A percentile compares a stretch with the other conserved stretches of the same genome.
Evolutionary conservation across 2,329 filamentous ascomycete species (phyloP).

Genomic region (Pseudogymnoascus sp.): DNA sequence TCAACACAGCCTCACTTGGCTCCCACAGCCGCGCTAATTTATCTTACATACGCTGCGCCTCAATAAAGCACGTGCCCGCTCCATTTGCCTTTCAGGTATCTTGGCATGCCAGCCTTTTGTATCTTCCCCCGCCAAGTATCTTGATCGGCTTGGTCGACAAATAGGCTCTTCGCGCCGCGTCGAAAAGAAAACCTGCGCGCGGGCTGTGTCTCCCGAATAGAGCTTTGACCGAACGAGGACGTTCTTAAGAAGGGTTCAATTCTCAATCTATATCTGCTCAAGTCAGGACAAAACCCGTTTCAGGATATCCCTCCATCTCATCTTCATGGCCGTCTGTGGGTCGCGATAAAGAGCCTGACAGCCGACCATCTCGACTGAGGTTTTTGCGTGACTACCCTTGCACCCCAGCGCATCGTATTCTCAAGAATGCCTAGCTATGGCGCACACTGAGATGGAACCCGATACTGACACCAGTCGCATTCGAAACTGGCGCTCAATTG

Average conservation of each 20-base stretch:
- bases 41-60: not conserved
- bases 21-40: not conserved
- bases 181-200: not conserved
- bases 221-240: not conserved
- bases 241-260: not conserved
- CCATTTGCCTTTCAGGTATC: not conserved
- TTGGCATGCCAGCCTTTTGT: not conserved
- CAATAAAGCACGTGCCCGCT: not conserved
- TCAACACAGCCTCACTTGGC: not conserved
- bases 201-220: not conserved
- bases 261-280: not conserved
- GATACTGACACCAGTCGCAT: constrained; percentile 48
- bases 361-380: not conserved
- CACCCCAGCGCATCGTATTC: not conserved
- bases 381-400: not conserved
- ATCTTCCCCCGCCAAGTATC: not conserved
- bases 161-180: not conserved
- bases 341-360: not conserved
- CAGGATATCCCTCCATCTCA: not conserved
- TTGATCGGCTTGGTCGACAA: not conserved
- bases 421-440: not conserved
- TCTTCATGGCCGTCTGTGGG: not conserved
- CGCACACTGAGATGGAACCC: constrained; percentile 19
- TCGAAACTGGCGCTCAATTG: constrained; percentile 58
- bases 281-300: not conserved